Base-by-base conservation (phyloP, 1,139 yeast genomes). In the Kodamaea suecica region DNA sequence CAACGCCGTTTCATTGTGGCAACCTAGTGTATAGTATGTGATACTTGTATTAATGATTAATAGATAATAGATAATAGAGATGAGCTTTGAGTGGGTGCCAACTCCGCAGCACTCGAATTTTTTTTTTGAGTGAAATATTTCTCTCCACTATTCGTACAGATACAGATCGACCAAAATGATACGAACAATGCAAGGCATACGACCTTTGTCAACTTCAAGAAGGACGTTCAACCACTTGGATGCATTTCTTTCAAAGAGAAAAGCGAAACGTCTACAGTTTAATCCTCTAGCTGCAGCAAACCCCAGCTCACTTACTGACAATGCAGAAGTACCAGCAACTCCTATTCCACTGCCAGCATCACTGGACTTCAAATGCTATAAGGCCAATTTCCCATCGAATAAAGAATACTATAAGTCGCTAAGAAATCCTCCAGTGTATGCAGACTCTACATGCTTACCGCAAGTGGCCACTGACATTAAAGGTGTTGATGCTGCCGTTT, bases 1-100 rank as follows among this genome's bases (percentile, higher is more conserved):
- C 59, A 74, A 73, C 29, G 46, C 58, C 3, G 74, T 70, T 3
- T 43, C 62, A 7, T 46, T 70, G 30, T 70, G 76, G 76, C 64
- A 61, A 38, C 67, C 72, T 14, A 29, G 24, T 11, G 31, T 19
- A 7, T 20, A 27, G 27, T 12, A 31, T 6, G 9, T 19, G 21
- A 6, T 6, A 19, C 21, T 6, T 19, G 9, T 6, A 6, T 6
- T 19, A 19, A 19, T 6, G 6, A 6, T 19, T 9, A 19, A 19
- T 19, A 19, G 21, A 19, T 9, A 19, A 19, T 19, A n/a, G n/a
- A n/a, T n/a, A n/a, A n/a, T n/a, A n/a, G n/a, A n/a, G n/a, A n/a
- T n/a, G n/a, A n/a, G n/a, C n/a, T n/a, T n/a, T n/a, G n/a, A n/a
- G n/a, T n/a, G n/a, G n/a, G n/a, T n/a, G n/a, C n/a, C n/a, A n/a